Evolutionary conservation across 768 basidiomycete species (phyloP), one percentile per base, ranked within the genome.

Genomic region (Boletus tomentosulus): DNA sequence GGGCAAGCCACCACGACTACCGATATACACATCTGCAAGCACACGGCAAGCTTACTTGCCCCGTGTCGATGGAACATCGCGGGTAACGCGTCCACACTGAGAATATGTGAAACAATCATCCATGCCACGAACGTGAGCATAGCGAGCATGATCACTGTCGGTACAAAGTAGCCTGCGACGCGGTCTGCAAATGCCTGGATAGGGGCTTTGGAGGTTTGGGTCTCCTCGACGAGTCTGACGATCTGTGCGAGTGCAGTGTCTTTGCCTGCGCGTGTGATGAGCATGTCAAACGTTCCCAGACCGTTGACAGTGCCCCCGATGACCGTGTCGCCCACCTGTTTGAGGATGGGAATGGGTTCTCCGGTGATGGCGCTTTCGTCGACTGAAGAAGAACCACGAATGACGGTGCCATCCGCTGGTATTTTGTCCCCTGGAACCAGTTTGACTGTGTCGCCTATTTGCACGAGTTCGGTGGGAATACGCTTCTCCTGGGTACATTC

Each of bases 1-100:
- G 97, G 97, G 70, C 97, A 99, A 22, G 97, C 96, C 48, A 99
- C 94, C 46, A 99, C 97, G 55, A 99, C 82, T 57, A 98, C 97
- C 38, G 91, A 94, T 66, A 98, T 99, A 70, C 96, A 98, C 64
- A 99, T 85, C 74, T 96, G 93, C 45, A 99, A 76, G 67, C 95
- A 98, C 13, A 96, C 87, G 7, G 91, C 89, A 54, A 98, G 76
- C 64, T 87, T 89, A 64, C 84, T 89, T 37, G 89, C 81, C 6
- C 94, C 96, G 33, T 90, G 85, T 24, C 76, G 77, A 61, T 81
- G 83, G 80, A 99, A 99, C 79, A 97, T 86, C 47, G 73, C 73
- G 0, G 97, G 97, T 8, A 99, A 77, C 34, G 71, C 70, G 6
- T 79, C 76, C 22, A 83, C 78, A 41, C 69, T 71, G 25, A 88